These are phyloP conservation scores for Vickermania ingenoplastis DNA, from an alignment of 208 protist species.

Conservation along the genomic window DNA sequence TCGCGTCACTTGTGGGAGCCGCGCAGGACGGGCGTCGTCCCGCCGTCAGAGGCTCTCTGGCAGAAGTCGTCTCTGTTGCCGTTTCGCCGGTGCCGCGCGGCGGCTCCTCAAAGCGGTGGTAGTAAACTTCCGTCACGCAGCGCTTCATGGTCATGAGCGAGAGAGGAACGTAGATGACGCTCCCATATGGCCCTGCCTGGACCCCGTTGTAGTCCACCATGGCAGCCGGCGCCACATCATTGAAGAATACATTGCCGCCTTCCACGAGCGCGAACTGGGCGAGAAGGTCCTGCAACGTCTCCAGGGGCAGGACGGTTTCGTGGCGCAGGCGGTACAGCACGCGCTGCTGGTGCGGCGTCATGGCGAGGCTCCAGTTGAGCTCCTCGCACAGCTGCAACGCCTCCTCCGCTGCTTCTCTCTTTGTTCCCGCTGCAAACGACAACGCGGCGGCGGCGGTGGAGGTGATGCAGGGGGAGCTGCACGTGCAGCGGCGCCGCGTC, in stretches of 20 bases:
- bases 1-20: neutral
- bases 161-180: conserved; percentile 37
- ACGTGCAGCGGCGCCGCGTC: neutral
- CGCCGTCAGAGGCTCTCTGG: neutral
- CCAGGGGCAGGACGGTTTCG: conserved; percentile 38
- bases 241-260: conserved; percentile 53
- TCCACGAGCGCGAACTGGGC: conserved; percentile 54
- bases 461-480: neutral
- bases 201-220: conserved; percentile 82
- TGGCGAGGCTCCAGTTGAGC: conserved; percentile 1
- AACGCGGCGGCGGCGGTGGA: neutral
- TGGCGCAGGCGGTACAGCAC: conserved; percentile 38
- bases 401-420: conserved; percentile 1
- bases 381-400: neutral
- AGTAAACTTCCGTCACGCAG: conserved; percentile 41
- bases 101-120: conserved; percentile 29
- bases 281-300: conserved; percentile 47
- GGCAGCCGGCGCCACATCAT: conserved; percentile 41
- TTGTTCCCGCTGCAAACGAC: neutral
- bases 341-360: conserved; percentile 25
- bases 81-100: neutral
- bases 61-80: conserved; percentile 8
- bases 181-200: conserved; percentile 45
- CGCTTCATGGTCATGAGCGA: conserved; percentile 45
- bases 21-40: neutral